Evolutionary conservation across 1,139 yeast genomes (phyloP).

Genomic region (Candida mesenterica): DNA sequence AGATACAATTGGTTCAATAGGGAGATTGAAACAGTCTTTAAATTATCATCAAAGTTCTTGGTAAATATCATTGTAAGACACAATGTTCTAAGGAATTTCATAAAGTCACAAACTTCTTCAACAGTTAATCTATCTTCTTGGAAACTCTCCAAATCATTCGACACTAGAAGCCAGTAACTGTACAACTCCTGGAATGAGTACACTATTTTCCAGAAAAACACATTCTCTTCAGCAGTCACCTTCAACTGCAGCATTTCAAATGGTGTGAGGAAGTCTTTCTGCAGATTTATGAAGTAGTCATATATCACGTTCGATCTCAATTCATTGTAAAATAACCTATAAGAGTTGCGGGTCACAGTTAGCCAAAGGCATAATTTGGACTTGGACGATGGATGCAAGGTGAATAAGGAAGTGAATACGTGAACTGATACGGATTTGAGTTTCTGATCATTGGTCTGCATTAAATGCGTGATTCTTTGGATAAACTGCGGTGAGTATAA

Average conservation of each 20-base stretch:
- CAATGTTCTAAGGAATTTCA: constrained; percentile 52
- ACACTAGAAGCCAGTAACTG: constrained; percentile 56
- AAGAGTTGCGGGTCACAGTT: constrained; percentile 32
- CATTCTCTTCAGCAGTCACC: constrained; percentile 3
- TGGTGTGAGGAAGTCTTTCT: constrained; percentile 22
- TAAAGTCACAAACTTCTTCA: constrained; percentile 45
- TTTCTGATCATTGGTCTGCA: background rate
- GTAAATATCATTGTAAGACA: constrained; percentile 53
- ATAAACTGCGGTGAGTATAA: constrained; percentile 28
- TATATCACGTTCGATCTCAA: constrained; percentile 21
- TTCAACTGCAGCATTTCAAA: constrained; percentile 12
- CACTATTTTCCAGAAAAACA: constrained; percentile 33
- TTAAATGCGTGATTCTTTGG: constrained; percentile 9
- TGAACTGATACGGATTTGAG: constrained; percentile 11
- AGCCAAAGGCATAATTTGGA: constrained; percentile 35
- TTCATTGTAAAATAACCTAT: constrained; percentile 7
- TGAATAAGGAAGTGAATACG: constrained; percentile 29
- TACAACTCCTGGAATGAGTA: constrained; percentile 49
- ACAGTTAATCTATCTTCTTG: constrained; percentile 42
- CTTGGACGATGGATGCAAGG: constrained; percentile 30
- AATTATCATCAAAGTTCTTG: constrained; percentile 13
- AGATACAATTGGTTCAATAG: constrained; percentile 67
- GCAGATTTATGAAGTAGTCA: constrained; percentile 11
- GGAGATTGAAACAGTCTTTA: constrained; percentile 43
- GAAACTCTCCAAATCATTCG: constrained; percentile 68